Evolutionary conservation across 2,329 filamentous ascomycete genomes (phyloP).

Genomic region (Pseudocercospora crystallina): DNA sequence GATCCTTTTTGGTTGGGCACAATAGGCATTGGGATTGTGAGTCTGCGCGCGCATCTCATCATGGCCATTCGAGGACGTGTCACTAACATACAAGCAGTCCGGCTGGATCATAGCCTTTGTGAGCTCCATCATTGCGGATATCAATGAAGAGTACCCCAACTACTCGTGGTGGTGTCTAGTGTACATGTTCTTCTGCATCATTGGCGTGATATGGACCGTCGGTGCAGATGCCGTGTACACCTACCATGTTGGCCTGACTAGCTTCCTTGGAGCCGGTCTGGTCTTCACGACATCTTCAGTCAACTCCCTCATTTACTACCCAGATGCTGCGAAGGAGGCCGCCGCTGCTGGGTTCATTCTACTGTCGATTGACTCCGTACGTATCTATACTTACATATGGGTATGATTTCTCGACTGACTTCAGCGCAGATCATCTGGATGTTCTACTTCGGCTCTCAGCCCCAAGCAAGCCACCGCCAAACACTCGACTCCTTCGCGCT

Average conservation of each 20-base stretch:
- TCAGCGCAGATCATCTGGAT: slow-evolving; percentile 83
- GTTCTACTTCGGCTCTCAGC: slow-evolving; percentile 95
- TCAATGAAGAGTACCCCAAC: slow-evolving; percentile 65
- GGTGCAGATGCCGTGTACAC: slow-evolving; percentile 81
- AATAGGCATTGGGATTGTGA: slow-evolving; percentile 84
- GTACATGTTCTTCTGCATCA: slow-evolving; percentile 80
- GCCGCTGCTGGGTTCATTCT: slow-evolving; percentile 91
- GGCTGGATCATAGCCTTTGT: slow-evolving; percentile 95
- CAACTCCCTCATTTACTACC: slow-evolving; percentile 79
- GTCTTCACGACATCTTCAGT: slow-evolving; percentile 83
- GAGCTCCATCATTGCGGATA: slow-evolving; percentile 72
- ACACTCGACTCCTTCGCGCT: slow-evolving; percentile 96
- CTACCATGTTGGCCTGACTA: slow-evolving; percentile 90
- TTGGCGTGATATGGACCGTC: slow-evolving; percentile 77
- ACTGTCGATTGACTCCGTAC: slow-evolving; percentile 85
- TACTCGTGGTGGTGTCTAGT: slow-evolving; percentile 91
- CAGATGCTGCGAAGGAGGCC: slow-evolving; percentile 70
- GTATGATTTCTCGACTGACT: background rate
- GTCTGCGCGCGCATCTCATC: slow-evolving; percentile 39
- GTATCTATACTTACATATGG: slow-evolving; percentile 36
- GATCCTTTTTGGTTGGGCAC: slow-evolving; percentile 96
- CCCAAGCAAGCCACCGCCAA: slow-evolving; percentile 78
- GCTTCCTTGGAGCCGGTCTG: slow-evolving; percentile 79
- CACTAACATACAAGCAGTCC: slow-evolving; percentile 57
- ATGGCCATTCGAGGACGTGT: background rate